Evolutionary conservation across 805 yeast genomes (phyloP), one percentile per base, ranked within the genome.

Genomic region (Candida germanica): DNA sequence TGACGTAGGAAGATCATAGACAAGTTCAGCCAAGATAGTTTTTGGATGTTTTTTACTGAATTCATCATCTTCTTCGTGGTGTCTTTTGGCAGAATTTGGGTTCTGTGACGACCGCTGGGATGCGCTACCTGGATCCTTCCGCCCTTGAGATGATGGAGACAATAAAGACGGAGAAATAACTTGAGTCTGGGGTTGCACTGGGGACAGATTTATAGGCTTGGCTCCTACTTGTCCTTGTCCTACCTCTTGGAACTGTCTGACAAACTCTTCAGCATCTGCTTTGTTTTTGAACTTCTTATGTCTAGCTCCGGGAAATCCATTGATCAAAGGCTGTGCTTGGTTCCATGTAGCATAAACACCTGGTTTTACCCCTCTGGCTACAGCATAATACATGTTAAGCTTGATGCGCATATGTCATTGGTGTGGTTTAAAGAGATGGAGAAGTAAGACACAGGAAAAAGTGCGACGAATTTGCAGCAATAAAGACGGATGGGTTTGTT

Each of bases 341-440:
- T 54, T 51, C 96, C 96, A 87, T 13, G 56, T 55, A 6, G 38
- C 46, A 56, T 61, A 87, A 1, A 87, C 64, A 0, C 95, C 95
- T 0, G 50, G 42, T 3, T 39, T 38, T 13, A 44, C 37, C 14
- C 72, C 72, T 16, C 46, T 53, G 11, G 67, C 69, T 9, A 66
- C 70, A 0, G 72, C 72, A 36, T 66, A 66, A 36, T 42, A 60
- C n/a, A n/a, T n/a, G n/a, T n/a, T n/a, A n/a, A n/a, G n/a, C n/a
- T n/a, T n/a, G n/a, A n/a, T n/a, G n/a, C n/a, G n/a, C n/a, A n/a
- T n/a, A n/a, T n/a, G n/a, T n/a, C n/a, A n/a, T n/a, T n/a, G n/a
- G n/a, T n/a, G n/a, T n/a, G n/a, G n/a, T n/a, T n/a, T n/a, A n/a
- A n/a, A n/a, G n/a, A n/a, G n/a, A n/a, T n/a, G n/a, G n/a, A n/a